Base-by-base conservation (phyloP, 225 moss, liverwort and hornwort species). In the Sphagnum contortum region DNA sequence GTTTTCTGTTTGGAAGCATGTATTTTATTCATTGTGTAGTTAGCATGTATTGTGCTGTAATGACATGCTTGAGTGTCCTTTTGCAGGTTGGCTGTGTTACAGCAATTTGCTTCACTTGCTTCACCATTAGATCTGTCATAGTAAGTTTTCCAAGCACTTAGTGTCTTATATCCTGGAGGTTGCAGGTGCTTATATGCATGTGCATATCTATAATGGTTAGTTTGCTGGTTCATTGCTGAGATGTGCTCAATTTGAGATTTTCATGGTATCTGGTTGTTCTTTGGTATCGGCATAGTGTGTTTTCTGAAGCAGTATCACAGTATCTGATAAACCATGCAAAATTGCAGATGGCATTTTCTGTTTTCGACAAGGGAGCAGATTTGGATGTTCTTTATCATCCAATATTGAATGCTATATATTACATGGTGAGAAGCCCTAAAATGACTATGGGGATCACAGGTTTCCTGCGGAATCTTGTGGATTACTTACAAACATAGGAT, bases 381-480 rank as follows among this genome's bases (percentile, higher is more conserved):
- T 79, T 98, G 78, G 91, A 98, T 73, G 93, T 93, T 45, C 92
- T 98, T 48, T 74, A 91, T 61, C 96, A 98, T 82, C 96, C 96
- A 71, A 78, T 98, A 44, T 64, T 98, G 67, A 98, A 98, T 64
- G 91, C 80, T 49, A 84, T 98, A 61, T 93, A 93, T 79, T 98
- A 98, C 72, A 93, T 86, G 89, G 96, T 98, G 87, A 65, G 67
- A 12, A 29, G 5, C 57, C 62, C 3, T 53, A 5, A 12, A 29
- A 14, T 29, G 29, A 48, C 12, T 62, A 13, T 12, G 3, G 5
- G 48, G 61, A 5, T 62, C 9, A 45, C 3, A 45, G 44, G 14
- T 61, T 11, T 9, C 46, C n/a, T 45, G 61, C 13, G 4, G 50
- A 3, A 5, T 12, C 60, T 52, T 48, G 4, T 65, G 3, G 29